Evolutionary conservation across 2,329 filamentous ascomycete species (phyloP), one percentile per base, ranked within the genome.

Genomic region (Dryadomyces quercivorus): DNA sequence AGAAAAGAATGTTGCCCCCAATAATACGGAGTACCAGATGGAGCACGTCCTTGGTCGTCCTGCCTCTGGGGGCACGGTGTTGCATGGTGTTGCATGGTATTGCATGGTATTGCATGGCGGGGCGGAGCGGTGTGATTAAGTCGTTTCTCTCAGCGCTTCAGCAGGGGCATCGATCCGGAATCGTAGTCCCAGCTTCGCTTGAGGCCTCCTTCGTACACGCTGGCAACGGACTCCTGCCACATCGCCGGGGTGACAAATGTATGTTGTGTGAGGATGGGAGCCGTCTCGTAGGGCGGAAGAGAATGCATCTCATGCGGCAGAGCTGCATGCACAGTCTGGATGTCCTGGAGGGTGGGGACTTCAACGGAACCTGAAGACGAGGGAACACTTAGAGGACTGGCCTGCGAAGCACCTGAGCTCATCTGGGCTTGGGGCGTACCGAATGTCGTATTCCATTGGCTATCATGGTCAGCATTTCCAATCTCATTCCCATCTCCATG

Each of bases 361-460:
- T 81, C 78, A 61, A 75, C 69, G 60, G 72, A 72, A 71, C 73
- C 75, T 72, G 76, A 68, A 65, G 76, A 73, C 60, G 74, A 72
- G 59, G 74, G 65, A 63, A 75, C 66, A 68, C 74, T 79, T 70
- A 80, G 72, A 71, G 73, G 68, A 66, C 67, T 73, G 66, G 71
- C 66, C 63, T 75, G 72, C 61, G 72, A 66, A 61, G 68, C 69
- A 62, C 71, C 65, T 57, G 72, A 67, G 55, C 64, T 64, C 58
- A 68, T 66, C 59, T 70, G 68, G 63, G 70, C 69, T 61, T 72
- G 70, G 57, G 81, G 82, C 68, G 84, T 87, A 75, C 89, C 88
- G 72, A 96, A 97, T 60, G 92, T 91, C 65, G 86, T 84, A 69
- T 95, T 91, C 91, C 92, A 97, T 75, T 95, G 89, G 69, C 91